These are phyloP conservation scores for Lactarius akahatsu DNA, from an alignment of 768 basidiomycete species.

Conservation along the genomic window DNA sequence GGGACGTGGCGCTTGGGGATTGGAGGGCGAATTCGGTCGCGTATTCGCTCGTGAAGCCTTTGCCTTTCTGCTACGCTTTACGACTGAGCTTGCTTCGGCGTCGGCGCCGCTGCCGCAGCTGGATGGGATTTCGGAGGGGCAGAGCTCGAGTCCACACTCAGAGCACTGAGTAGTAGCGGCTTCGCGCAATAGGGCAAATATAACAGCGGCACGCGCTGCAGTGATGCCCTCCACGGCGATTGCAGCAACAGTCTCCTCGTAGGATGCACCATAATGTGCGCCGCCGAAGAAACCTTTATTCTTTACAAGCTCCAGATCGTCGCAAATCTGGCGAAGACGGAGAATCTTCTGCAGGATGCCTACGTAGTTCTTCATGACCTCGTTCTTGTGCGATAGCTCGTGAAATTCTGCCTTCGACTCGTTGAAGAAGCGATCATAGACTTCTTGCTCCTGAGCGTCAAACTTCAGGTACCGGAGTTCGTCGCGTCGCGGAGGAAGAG, in stretches of 20 bases:
- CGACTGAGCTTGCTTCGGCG: conserved; percentile 47
- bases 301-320: conserved; percentile 88
- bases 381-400: conserved; percentile 81
- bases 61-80: conserved; percentile 51
- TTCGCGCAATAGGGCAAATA: conserved; percentile 83
- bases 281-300: conserved; percentile 55
- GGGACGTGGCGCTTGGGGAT: conserved; percentile 52
- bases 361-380: conserved; percentile 98
- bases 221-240: conserved; percentile 82
- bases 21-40: conserved; percentile 60
- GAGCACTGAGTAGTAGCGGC: conserved; percentile 86
- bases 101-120: conserved; percentile 46
- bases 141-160: conserved; percentile 82
- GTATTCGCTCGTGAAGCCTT: conserved; percentile 73
- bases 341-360: conserved; percentile 96
- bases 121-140: conserved; percentile 42
- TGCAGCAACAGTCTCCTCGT: conserved; percentile 75
- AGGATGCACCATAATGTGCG: conserved; percentile 50
- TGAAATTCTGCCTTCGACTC: conserved; percentile 92
- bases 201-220: conserved; percentile 68
- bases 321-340: conserved; percentile 95
- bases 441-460: conserved; percentile 72
- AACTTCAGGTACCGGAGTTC: conserved; percentile 85
- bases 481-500: conserved; percentile 88
- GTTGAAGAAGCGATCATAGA: conserved; percentile 86